These are phyloP conservation scores for Trichoderma citrinoviride DNA, from an alignment of 2,329 filamentous ascomycete genomes.

Conservation along the genomic window DNA sequence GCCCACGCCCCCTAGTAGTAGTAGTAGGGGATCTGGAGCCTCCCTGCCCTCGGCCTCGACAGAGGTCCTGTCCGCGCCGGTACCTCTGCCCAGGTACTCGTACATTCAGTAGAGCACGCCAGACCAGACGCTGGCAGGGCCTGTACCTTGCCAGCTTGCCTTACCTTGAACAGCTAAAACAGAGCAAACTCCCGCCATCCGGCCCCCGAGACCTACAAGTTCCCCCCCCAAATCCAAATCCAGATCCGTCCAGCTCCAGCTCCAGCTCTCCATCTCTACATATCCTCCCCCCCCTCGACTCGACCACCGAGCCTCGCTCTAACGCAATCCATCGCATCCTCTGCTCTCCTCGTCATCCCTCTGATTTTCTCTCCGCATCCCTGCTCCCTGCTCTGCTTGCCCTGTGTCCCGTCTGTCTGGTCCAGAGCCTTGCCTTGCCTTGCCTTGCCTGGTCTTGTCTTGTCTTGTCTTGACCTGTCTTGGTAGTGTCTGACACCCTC, in stretches of 20 bases:
- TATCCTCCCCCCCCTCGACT: neutral
- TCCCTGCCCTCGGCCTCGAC: neutral
- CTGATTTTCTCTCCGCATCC: neutral
- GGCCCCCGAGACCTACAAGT: conserved; percentile 4
- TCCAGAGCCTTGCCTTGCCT: conserved; percentile 13
- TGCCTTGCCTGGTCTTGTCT: no score
- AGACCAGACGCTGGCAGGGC: conserved; percentile 4
- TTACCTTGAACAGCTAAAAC: conserved; percentile 2
- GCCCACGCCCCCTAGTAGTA: conserved; percentile 5
- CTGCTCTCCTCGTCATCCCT: neutral
- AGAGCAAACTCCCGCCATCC: conserved; percentile 14
- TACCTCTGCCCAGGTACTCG: no score
- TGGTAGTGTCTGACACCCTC: no score
- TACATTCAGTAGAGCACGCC: no score
- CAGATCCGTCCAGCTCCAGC: neutral
- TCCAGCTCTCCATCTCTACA: neutral
- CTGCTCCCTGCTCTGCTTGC: neutral
- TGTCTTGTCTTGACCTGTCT: no score
- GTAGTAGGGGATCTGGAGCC: neutral
- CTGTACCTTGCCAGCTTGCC: no score
- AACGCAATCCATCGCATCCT: neutral
- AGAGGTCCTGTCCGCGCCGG: no score
- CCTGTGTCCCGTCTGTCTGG: neutral
- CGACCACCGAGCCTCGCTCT: neutral
- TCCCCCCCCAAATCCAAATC: neutral